Evolutionary conservation across 768 basidiomycete genomes (phyloP).

Genomic region (Wakefieldia striispora): DNA sequence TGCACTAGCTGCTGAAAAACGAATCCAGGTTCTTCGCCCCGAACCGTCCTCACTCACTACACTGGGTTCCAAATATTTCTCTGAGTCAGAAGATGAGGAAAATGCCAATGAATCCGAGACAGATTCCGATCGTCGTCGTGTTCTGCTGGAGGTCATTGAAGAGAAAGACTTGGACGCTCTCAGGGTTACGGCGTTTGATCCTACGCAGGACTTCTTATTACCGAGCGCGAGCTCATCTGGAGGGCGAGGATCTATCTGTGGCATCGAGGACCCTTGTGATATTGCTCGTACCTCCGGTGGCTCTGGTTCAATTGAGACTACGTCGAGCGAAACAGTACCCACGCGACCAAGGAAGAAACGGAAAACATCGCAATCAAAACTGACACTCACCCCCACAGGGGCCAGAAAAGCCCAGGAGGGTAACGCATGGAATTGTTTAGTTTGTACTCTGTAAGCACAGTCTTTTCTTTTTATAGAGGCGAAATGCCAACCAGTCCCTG

Average conservation of each 20-base stretch:
- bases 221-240: constrained; percentile 13
- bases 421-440: constrained; percentile 49
- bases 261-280: neutral
- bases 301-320: neutral
- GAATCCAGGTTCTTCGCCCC: constrained; percentile 48
- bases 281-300: neutral
- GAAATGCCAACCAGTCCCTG: constrained; percentile 4
- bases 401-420: constrained; percentile 37
- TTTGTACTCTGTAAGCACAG: constrained; percentile 61
- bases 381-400: neutral
- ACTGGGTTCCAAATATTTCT: constrained; percentile 26
- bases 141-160: constrained; percentile 47
- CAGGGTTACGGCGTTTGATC: constrained; percentile 43
- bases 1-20: constrained; percentile 68
- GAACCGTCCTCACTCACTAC: constrained; percentile 17
- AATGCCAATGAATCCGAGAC: constrained; percentile 38
- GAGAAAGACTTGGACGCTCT: constrained; percentile 43
- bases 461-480: constrained; percentile 2
- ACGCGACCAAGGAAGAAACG: constrained; percentile 16
- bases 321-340: neutral
- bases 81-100: constrained; percentile 39
- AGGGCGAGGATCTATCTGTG: constrained; percentile 1
- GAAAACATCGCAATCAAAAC: constrained; percentile 21
- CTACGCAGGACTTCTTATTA: constrained; percentile 52
- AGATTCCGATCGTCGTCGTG: constrained; percentile 48